phyloP scores from a whole-genome alignment of 352 stramenopile species.

The Phytophthora sansomeana region DNA sequence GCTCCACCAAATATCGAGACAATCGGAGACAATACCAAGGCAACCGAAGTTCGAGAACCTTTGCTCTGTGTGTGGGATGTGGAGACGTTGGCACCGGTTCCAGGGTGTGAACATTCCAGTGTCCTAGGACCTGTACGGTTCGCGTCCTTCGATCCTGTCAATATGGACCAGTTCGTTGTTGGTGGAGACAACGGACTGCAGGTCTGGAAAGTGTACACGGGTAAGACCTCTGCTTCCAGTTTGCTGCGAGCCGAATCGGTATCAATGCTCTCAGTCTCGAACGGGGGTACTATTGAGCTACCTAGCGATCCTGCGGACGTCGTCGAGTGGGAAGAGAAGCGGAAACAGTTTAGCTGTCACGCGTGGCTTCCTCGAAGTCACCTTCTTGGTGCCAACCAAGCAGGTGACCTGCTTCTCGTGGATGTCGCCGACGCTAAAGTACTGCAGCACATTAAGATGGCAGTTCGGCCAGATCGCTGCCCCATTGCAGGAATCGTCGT shows the following conservation, averaged over 20 bases:
- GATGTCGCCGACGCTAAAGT: constrained; percentile 42
- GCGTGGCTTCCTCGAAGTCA: constrained; percentile 60
- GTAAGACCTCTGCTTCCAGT: constrained; percentile 34
- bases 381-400: constrained; percentile 59
- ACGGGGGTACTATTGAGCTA: constrained; percentile 2
- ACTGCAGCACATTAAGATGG: constrained; percentile 42
- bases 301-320: constrained; percentile 14
- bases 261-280: constrained; percentile 4
- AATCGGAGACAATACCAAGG: background rate
- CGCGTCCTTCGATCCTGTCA: constrained; percentile 76
- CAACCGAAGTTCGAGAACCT: constrained; percentile 5
- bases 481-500: constrained; percentile 58
- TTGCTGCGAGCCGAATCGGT: constrained; percentile 42
- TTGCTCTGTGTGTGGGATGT: constrained; percentile 74
- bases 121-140: constrained; percentile 41
- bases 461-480: constrained; percentile 44
- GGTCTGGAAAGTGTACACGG: constrained; percentile 75
- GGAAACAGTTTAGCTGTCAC: constrained; percentile 58
- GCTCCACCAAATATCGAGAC: constrained; percentile 11
- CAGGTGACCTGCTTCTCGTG: constrained; percentile 64
- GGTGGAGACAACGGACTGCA: constrained; percentile 69
- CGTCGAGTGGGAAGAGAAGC: constrained; percentile 61
- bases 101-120: constrained; percentile 43
- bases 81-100: constrained; percentile 55
- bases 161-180: constrained; percentile 66